phyloP scores from a whole-genome alignment of 495 filamentous ascomycete species.

The Oidiodendron maius region DNA sequence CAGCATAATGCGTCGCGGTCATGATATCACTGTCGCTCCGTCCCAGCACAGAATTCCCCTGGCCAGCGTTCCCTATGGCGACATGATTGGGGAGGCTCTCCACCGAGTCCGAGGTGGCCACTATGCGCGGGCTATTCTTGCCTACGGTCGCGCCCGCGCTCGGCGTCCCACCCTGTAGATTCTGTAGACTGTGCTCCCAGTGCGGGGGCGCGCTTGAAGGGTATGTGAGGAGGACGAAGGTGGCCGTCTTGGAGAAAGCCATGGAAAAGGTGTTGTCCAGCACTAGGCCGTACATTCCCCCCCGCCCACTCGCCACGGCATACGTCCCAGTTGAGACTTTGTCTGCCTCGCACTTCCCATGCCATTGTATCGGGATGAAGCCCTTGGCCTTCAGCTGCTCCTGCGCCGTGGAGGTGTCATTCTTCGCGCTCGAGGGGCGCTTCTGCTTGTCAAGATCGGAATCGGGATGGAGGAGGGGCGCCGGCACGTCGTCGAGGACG shows the following conservation, averaged over 20 bases:
- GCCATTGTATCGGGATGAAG: slow-evolving; percentile 80
- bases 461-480: slow-evolving; percentile 13
- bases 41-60: slow-evolving; percentile 17
- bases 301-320: slow-evolving; percentile 63
- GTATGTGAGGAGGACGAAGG: slow-evolving; percentile 90
- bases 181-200: slow-evolving; percentile 48
- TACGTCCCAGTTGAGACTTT: slow-evolving; percentile 90
- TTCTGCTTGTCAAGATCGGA: slow-evolving; percentile 6
- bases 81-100: slow-evolving; percentile 50
- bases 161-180: slow-evolving; percentile 51
- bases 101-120: slow-evolving; percentile 41
- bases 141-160: slow-evolving; percentile 29
- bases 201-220: slow-evolving; percentile 79
- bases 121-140: slow-evolving; percentile 30
- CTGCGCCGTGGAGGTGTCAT: slow-evolving; percentile 54
- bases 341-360: slow-evolving; percentile 92
- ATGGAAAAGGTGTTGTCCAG: slow-evolving; percentile 99
- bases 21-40: slow-evolving; percentile 14
- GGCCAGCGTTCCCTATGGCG: slow-evolving; percentile 4
- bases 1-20: slow-evolving; percentile 59
- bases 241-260: slow-evolving; percentile 87
- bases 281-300: slow-evolving; percentile 92
- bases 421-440: slow-evolving; percentile 22
- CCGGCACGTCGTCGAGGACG: slow-evolving; percentile 11
- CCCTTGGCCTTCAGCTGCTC: slow-evolving; percentile 83